Evolutionary conservation across 2,329 filamentous ascomycete genomes (phyloP), one percentile per base, ranked within the genome.

Genomic region (Talaromyces marneffei): DNA sequence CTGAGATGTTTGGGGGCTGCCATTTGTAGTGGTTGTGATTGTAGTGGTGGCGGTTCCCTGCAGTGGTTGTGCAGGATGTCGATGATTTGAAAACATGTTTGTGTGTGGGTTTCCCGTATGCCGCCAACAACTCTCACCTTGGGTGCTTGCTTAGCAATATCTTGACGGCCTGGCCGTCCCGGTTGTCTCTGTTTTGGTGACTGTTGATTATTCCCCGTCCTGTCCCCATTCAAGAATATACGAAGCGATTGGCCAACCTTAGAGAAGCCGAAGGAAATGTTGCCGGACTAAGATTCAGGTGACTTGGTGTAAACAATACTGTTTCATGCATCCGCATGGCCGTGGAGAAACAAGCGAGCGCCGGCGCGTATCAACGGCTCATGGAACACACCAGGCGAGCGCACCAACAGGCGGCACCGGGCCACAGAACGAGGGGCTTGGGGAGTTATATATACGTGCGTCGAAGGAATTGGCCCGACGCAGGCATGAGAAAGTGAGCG

Each of bases 11-110:
- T 56, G 61, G 18, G 57, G 61, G 44, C 57, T 59, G 52, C 25
- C 56, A n/a, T 35, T 37, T 20, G 61, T 52, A 39, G 57, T n/a
- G 27, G 23, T 23, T 29, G 58, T 42, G 25, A 31, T 55, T 54
- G 44, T 44, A 35, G 35, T 39, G 35, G 48, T 52, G 48, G 48
- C 48, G 27, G 29, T 33, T 39, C 27, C 29, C 16, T 48, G 44
- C 35, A 33, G 46, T 35, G 57, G 58, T 44, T 31, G 58, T 14
- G 39, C 39, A 46, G 50, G 39, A 37, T 56, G 50, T 39, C 59
- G 59, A 54, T 59, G 50, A 46, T 56, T 63, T 35, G 61, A 25
- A 37, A 60, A 63, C 61, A 62, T 62, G 37, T n/a, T 58, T 52
- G n/a, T 23, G n/a, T 33, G 29, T 10, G 29, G 25, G 18, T 20